Evolutionary conservation across 768 basidiomycete species (phyloP), one percentile per base, ranked within the genome.

Genomic region (Calocera viscosa): DNA sequence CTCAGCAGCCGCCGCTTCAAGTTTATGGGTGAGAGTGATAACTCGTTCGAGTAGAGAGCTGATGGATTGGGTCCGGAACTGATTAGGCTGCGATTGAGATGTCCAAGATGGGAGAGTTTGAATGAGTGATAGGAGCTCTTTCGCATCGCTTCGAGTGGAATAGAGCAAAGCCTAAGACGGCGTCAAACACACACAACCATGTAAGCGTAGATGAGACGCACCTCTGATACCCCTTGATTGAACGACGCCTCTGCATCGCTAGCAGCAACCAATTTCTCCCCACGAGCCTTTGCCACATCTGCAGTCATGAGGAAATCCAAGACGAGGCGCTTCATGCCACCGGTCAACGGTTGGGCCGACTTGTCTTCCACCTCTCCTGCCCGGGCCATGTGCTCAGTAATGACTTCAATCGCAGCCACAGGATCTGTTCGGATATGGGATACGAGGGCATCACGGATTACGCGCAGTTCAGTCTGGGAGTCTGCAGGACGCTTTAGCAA

Each of bases 391-490:
- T 89, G 87, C 72, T 89, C 88, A 71, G 82, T 87, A 2, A 89
- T 77, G 16, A 89, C 87, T 39, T 83, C 80, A 5, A 89, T 76
- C 1, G 86, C 85, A 19, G 83, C 79, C 8, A 75, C 76, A 1
- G 85, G 79, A 68, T 87, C 85, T 78, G 88, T 79, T 49, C 85
- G 81, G 66, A 89, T 79, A 72, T 89, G 88, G 68, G 83, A 80
- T 0, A 79, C 74, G 17, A 89, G 78, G 19, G 86, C 83, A 66
- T 78, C 75, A 71, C 85, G 83, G 26, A 89, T 86, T 35, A 86
- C 79, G 0, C 70, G 74, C 12, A 88, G 83, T 73, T 89, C 88
- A 63, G 83, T 81, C 0, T 79, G 82, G 74, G 89, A 88, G 69
- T 88, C 88, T 86, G 65, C 63, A 66, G 66, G 41, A 26, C 34